Evolutionary conservation across 495 filamentous ascomycete genomes (phyloP).

Genomic region (Endocarpon pusillum): DNA sequence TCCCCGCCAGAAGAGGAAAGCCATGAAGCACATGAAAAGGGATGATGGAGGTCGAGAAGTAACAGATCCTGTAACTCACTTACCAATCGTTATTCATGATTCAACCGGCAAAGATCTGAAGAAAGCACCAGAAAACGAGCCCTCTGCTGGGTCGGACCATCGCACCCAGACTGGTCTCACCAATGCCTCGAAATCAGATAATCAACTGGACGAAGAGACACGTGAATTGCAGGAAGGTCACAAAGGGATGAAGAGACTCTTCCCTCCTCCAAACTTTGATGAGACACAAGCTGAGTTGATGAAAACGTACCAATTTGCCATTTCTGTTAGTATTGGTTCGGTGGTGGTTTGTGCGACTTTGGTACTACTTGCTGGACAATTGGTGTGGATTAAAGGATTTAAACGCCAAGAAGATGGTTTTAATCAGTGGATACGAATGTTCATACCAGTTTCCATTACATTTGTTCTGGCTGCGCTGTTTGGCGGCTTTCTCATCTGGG

Average conservation of each 20-base stretch:
- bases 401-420: no score
- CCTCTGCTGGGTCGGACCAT: slow-evolving; percentile 22
- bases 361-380: slow-evolving; percentile 8
- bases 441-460: slow-evolving; percentile 10
- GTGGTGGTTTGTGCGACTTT: slow-evolving; percentile 14
- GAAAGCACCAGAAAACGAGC: slow-evolving; percentile 34
- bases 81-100: slow-evolving; percentile 47
- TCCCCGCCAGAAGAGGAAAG: slow-evolving; percentile 40
- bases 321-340: slow-evolving; percentile 23
- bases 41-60: slow-evolving; percentile 41
- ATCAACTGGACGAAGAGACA: slow-evolving; percentile 27
- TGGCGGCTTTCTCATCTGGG: slow-evolving; percentile 21
- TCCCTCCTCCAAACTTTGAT: slow-evolving; percentile 43
- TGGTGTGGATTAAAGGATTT: no score
- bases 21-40: slow-evolving; percentile 37
- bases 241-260: slow-evolving; percentile 35
- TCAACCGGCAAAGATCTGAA: slow-evolving; percentile 41
- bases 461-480: slow-evolving; percentile 12
- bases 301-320: slow-evolving; percentile 24
- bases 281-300: slow-evolving; percentile 29
- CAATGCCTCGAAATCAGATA: slow-evolving; percentile 26
- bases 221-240: slow-evolving; percentile 29
- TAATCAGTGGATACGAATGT: slow-evolving; percentile 7
- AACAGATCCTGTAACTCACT: slow-evolving; percentile 56
- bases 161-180: slow-evolving; percentile 29